Percentiles rank a stretch among this genome's conserved stretches.
These are phyloP conservation scores for Scheffersomyces lignicola DNA, from an alignment of 1,139 yeast genomes.

Conservation along the genomic window DNA sequence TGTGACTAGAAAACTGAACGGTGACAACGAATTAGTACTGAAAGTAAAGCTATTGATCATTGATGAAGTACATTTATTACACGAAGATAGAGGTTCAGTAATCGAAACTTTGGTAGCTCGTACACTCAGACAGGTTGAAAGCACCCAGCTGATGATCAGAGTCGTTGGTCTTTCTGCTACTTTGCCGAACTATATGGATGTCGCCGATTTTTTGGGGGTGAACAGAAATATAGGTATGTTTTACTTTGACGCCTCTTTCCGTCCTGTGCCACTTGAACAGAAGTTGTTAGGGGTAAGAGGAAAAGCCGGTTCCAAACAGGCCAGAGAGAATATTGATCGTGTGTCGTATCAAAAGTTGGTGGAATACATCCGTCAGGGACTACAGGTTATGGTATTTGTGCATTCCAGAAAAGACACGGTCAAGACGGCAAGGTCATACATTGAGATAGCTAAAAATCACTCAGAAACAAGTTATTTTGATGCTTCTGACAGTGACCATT, in stretches of 20 bases:
- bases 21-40: constrained; percentile 83
- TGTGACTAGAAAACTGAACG: constrained; percentile 84
- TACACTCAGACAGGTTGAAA: constrained; percentile 90
- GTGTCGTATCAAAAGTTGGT: constrained; percentile 76
- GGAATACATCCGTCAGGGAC: constrained; percentile 66
- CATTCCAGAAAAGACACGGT: constrained; percentile 93
- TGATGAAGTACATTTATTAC: constrained; percentile 94
- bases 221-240: constrained; percentile 89
- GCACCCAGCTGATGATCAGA: constrained; percentile 90
- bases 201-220: constrained; percentile 92
- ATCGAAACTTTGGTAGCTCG: constrained; percentile 95
- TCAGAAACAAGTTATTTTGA: constrained; percentile 63
- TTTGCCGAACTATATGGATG: constrained; percentile 89
- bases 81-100: constrained; percentile 98
- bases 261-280: constrained; percentile 94
- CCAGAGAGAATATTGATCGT: constrained; percentile 74
- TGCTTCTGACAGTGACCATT: constrained; percentile 49
- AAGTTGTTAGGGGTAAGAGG: constrained; percentile 86
- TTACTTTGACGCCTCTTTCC: constrained; percentile 86
- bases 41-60: constrained; percentile 84
- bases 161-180: constrained; percentile 98
- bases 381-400: constrained; percentile 96
- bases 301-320: constrained; percentile 65
- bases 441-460: constrained; percentile 63
- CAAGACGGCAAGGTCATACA: constrained; percentile 74